Evolutionary conservation across 176 grass and related monocot genomes (phyloP).

Genomic region (Areca catechu): DNA sequence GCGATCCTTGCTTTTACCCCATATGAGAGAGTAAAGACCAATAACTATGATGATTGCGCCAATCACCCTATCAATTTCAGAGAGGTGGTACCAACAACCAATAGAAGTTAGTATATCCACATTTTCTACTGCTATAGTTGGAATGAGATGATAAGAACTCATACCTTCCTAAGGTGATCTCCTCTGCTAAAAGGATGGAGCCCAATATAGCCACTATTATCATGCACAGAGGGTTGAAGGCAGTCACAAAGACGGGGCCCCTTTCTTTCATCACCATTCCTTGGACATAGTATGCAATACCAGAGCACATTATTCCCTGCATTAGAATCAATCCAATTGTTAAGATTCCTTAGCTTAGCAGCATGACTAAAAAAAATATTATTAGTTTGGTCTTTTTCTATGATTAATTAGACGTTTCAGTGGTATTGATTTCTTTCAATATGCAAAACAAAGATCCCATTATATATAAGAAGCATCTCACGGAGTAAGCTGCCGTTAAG

Average conservation of each 20-base stretch:
- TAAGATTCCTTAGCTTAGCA: not conserved
- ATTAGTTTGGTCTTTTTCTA: too few species aligned
- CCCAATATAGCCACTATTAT: constrained; percentile 40
- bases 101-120: not conserved
- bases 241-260: constrained; percentile 49
- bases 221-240: constrained; percentile 57
- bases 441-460: too few species aligned
- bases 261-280: constrained; percentile 44
- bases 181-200: constrained; percentile 44
- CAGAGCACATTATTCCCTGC: constrained; percentile 48
- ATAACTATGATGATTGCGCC: constrained; percentile 40
- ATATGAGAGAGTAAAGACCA: constrained; percentile 46
- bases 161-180: constrained; percentile 42
- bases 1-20: constrained; percentile 42
- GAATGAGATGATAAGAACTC: not conserved
- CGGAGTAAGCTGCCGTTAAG: constrained; percentile 68
- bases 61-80: constrained; percentile 22
- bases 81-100: not conserved
- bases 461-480: constrained; percentile 14
- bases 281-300: constrained; percentile 42
- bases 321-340: not conserved
- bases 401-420: not conserved
- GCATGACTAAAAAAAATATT: not conserved
- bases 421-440: not conserved
- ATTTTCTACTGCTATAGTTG: not conserved